Conservation (phyloP, 108 stramenopile genomes). For the Stephanodiscus triporus region DNA sequence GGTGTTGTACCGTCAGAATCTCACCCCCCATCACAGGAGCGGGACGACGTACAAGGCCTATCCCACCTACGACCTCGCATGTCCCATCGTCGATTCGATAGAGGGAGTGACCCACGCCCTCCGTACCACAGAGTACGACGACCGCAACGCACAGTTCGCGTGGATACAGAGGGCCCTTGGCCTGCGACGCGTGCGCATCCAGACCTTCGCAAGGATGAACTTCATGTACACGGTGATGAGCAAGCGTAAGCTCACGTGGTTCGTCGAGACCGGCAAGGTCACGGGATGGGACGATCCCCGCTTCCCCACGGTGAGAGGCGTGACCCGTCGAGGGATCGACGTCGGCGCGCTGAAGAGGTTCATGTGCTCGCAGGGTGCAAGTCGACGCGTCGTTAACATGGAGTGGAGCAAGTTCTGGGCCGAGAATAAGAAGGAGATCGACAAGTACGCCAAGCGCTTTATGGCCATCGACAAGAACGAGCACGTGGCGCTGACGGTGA, state of each 20-base stretch:
- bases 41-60: constrained; percentile 98
- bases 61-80: constrained; percentile 99
- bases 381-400: constrained; percentile 93
- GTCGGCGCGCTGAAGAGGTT: constrained; percentile 87
- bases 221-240: constrained; percentile 96
- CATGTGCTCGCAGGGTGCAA: constrained; percentile 91
- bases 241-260: constrained; percentile 98
- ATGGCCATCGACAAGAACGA: constrained; percentile 91
- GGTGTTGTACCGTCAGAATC: constrained; percentile 95
- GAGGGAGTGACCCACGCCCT: constrained; percentile 99
- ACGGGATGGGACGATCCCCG: constrained; percentile 99
- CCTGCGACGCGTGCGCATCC: constrained; percentile 90
- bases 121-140: constrained; percentile 99
- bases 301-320: constrained; percentile 97
- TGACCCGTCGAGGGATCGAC: constrained; percentile 92
- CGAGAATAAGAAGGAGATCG: constrained; percentile 96
- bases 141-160: constrained; percentile 95
- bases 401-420: constrained; percentile 99
- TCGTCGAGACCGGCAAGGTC: constrained; percentile 95
- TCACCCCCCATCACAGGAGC: constrained; percentile 93
- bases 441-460: constrained; percentile 89
- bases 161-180: constrained; percentile 89
- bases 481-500: constrained; percentile 70
- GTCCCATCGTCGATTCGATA: constrained; percentile 98
- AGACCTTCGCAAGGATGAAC: constrained; percentile 96